Evolutionary conservation across 2,329 filamentous ascomycete species (phyloP).

Genomic region (Myriosclerotinia curreyana): DNA sequence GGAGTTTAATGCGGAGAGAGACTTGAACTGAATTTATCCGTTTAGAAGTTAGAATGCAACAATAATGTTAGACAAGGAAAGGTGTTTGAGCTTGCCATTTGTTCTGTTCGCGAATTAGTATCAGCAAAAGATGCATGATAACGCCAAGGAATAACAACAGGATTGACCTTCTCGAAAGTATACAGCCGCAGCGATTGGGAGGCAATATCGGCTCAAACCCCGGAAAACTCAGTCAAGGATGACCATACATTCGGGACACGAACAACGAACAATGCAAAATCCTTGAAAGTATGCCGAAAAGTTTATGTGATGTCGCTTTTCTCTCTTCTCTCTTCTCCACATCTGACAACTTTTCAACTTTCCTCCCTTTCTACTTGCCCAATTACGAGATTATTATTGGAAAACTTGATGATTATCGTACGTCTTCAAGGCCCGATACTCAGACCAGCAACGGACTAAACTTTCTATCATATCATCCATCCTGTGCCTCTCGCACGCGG

Average conservation of each 20-base stretch:
- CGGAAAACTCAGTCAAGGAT: constrained; percentile 7
- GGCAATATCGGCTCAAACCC: constrained; percentile 4
- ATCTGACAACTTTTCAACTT: constrained; percentile 1
- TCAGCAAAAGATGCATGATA: background rate
- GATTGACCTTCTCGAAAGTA: background rate
- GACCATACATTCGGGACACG: constrained; percentile 19
- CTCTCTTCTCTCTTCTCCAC: constrained; percentile 13
- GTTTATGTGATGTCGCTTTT: background rate
- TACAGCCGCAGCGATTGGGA: background rate
- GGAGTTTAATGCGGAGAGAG: constrained; percentile 1
- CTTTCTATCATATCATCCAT: background rate
- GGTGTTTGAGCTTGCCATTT: too few species aligned
- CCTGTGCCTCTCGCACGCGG: constrained; percentile 10
- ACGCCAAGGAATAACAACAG: background rate
- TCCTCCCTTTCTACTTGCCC: background rate
- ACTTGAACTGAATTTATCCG: background rate
- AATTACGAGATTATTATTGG: background rate
- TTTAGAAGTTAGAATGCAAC: too few species aligned
- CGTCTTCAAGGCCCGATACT: background rate
- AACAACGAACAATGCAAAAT: background rate
- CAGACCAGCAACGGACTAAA: background rate
- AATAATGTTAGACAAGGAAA: too few species aligned
- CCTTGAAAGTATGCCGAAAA: constrained; percentile 3
- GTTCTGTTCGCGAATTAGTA: background rate
- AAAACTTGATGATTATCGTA: background rate